Base-by-base conservation (phyloP, 768 basidiomycete genomes). In the Dioszegia crocea region DNA sequence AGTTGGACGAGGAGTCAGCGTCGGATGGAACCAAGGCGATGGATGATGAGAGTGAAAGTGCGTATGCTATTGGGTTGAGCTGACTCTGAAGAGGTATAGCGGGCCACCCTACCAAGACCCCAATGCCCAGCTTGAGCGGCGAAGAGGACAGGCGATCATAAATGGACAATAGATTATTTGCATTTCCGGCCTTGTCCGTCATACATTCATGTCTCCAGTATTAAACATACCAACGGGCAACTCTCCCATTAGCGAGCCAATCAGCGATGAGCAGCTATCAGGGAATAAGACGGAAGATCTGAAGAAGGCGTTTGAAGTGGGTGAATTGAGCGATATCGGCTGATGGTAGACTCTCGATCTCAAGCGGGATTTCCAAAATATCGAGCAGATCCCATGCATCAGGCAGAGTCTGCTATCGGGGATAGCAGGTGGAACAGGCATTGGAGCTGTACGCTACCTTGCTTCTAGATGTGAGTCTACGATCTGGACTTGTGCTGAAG, bases 361-460 rank as follows among this genome's bases (percentile, higher is more conserved):
- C 17, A 46, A 55, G 23, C 54, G 68, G 17, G 75, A 74, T 59
- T 59, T 76, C 12, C 48, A 65, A 59, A 66, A 75, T 48, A 71
- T 76, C 48, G 75, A 68, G 8, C 55, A 64, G 24, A 67, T 76
- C 46, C 75, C 75, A 19, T 76, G 75, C 56, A 68, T 66, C 1
- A 57, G 75, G 26, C 66, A 64, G 40, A 71, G 70, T 53, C 44
- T 76, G 52, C 54, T 76, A 12, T 72, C 69, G 57, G 75, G 75
- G 3, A 76, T 76, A 11, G 72, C 59, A 3, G 75, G 71, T 4
- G 75, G 73, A 17, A 48, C 62, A 14, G 75, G 71, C 2, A 56
- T 76, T 29, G 75, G 75, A 0, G 70, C 70, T 24, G 61, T 76
- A 1, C 51, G 67, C 11, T 76, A 64, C 46, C 44, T 76, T 9